Percentiles rank a stretch among this genome's conserved stretches.
phyloP scores from a whole-genome alignment of 352 stramenopile species.

The Globisporangium viniferum region DNA sequence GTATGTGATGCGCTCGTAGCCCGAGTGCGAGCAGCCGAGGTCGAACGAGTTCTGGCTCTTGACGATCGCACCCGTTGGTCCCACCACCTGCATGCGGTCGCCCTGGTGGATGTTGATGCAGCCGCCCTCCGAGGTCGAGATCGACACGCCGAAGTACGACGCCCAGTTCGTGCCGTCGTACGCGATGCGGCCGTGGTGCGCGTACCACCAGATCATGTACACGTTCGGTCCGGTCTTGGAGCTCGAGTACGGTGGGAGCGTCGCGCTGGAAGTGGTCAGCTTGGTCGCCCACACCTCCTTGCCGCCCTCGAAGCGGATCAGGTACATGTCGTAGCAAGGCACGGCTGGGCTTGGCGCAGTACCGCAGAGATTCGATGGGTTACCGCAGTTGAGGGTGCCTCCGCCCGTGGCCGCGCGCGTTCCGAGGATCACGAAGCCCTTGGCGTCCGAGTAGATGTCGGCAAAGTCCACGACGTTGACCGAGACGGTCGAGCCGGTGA shows the following conservation, averaged over 20 bases:
- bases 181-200: slow-evolving; percentile 56
- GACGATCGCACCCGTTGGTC: slow-evolving; percentile 32
- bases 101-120: slow-evolving; percentile 76
- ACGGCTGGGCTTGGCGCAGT: slow-evolving; percentile 30
- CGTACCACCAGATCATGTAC: slow-evolving; percentile 75
- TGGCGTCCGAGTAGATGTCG: slow-evolving; percentile 50
- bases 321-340: slow-evolving; percentile 63
- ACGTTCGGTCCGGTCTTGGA: slow-evolving; percentile 39
- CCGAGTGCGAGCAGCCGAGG: slow-evolving; percentile 59
- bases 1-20: slow-evolving; percentile 58
- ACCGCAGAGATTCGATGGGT: slow-evolving; percentile 50
- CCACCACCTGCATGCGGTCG: slow-evolving; percentile 66
- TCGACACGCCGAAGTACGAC: slow-evolving; percentile 52
- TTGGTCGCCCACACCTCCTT: slow-evolving; percentile 58
- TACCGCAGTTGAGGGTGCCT: slow-evolving; percentile 58
- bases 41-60: slow-evolving; percentile 45
- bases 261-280: slow-evolving; percentile 45
- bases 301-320: slow-evolving; percentile 46
- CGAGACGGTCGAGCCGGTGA: slow-evolving; percentile 27
- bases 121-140: slow-evolving; percentile 48
- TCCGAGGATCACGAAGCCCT: slow-evolving; percentile 51
- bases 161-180: slow-evolving; percentile 62
- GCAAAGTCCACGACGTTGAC: slow-evolving; percentile 51
- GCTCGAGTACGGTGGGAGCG: slow-evolving; percentile 50
- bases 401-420: slow-evolving; percentile 48